These are phyloP conservation scores for Aplosporella prunicola DNA, from an alignment of 2,329 filamentous ascomycete genomes.

Conservation along the genomic window DNA sequence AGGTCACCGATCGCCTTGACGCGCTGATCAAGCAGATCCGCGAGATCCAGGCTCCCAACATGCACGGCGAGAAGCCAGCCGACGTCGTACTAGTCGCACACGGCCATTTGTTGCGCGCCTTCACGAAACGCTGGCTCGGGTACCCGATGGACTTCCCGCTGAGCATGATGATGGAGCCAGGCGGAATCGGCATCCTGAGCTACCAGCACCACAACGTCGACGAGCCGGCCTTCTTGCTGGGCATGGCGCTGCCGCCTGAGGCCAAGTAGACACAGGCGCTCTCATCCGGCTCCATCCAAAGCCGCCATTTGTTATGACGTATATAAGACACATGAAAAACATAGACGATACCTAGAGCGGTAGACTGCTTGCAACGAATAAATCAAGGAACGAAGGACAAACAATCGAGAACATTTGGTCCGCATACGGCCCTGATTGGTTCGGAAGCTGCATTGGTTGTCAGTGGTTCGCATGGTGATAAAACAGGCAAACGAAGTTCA, in stretches of 20 bases:
- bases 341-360: too few relatives aligned
- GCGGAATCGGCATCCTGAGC: slow-evolving; percentile 73
- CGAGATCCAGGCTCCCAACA: slow-evolving; percentile 43
- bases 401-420: neutral
- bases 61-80: slow-evolving; percentile 37
- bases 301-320: too few relatives aligned
- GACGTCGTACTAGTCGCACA: slow-evolving; percentile 76
- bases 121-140: slow-evolving; percentile 73
- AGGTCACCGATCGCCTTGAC: slow-evolving; percentile 64
- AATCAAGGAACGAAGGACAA: neutral
- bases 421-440: too few relatives aligned
- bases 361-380: neutral
- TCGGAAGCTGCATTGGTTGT: too few relatives aligned
- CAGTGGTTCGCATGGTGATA: too few relatives aligned
- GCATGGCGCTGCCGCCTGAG: slow-evolving; percentile 8
- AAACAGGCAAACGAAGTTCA: slow-evolving; percentile 8
- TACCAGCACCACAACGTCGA: slow-evolving; percentile 73
- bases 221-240: slow-evolving; percentile 57
- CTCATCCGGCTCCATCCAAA: too few relatives aligned
- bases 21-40: slow-evolving; percentile 63
- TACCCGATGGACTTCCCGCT: slow-evolving; percentile 60
- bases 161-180: slow-evolving; percentile 68
- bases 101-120: slow-evolving; percentile 73
- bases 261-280: too few relatives aligned
- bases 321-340: too few relatives aligned